Conservation (phyloP, 106 monocot genomes). For the Dactylorhiza incarnata region DNA sequence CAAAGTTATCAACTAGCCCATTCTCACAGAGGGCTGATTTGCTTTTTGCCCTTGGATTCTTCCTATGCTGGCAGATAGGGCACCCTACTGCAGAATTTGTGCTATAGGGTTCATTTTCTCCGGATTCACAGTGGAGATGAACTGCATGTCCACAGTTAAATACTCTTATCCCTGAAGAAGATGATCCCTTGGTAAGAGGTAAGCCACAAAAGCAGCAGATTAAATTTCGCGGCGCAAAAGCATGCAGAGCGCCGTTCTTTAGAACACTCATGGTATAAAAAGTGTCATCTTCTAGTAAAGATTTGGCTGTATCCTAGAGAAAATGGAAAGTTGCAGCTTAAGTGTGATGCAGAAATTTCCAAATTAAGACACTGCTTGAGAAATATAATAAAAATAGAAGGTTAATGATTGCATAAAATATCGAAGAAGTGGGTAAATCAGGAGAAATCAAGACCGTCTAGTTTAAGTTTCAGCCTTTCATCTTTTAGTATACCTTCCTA, state of each 20-base stretch:
- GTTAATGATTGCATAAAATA: not conserved
- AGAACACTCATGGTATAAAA: slow-evolving; percentile 82
- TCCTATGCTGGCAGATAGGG: slow-evolving; percentile 68
- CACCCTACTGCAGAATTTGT: slow-evolving; percentile 32
- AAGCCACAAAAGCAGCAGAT: slow-evolving; percentile 73
- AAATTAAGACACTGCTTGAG: not conserved
- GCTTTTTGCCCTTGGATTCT: slow-evolving; percentile 25
- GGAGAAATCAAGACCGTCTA: not conserved
- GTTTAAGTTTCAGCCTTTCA: slow-evolving; percentile 3
- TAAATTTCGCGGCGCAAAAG: slow-evolving; percentile 59
- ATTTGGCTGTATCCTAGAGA: slow-evolving; percentile 80
- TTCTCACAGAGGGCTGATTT: slow-evolving; percentile 42
- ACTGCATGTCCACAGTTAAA: slow-evolving; percentile 89
- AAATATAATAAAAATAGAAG: not conserved
- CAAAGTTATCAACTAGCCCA: slow-evolving; percentile 31
- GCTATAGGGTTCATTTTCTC: slow-evolving; percentile 31
- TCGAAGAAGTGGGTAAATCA: not conserved
- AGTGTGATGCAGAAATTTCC: not conserved
- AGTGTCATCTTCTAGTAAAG: slow-evolving; percentile 91
- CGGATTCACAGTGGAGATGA: slow-evolving; percentile 86
- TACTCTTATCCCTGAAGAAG: slow-evolving; percentile 48
- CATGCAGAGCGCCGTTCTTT: slow-evolving; percentile 83
- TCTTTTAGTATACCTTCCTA: not conserved
- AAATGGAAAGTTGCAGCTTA: not conserved
- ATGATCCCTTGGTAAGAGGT: slow-evolving; percentile 53